These are phyloP conservation scores for Trametes polyzona DNA, from an alignment of 1,284 basidiomycete genomes.

Conservation along the genomic window DNA sequence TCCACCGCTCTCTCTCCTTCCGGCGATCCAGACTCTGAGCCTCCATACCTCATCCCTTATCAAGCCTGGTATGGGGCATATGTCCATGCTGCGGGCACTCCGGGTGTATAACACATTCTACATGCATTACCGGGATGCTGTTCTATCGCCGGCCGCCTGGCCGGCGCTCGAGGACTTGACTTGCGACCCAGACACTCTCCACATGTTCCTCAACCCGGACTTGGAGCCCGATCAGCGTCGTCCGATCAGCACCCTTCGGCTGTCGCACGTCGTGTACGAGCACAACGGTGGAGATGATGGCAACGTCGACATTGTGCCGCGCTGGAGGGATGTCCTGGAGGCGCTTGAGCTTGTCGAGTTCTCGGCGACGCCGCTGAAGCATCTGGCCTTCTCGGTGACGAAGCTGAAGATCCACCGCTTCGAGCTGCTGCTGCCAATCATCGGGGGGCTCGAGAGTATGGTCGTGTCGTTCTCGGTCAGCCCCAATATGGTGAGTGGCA, in stretches of 20 bases:
- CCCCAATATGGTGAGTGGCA: too few relatives aligned
- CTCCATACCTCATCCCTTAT: not conserved
- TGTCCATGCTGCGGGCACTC: not conserved
- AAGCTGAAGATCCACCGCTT: not conserved
- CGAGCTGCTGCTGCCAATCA: not conserved
- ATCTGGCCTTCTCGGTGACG: not conserved
- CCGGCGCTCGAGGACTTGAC: conserved; percentile 2
- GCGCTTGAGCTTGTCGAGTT: not conserved
- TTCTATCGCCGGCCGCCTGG: not conserved
- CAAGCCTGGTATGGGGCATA: not conserved
- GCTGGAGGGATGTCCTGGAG: not conserved
- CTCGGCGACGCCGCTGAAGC: conserved; percentile 2
- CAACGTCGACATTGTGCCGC: not conserved
- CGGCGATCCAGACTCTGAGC: not conserved
- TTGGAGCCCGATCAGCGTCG: not conserved
- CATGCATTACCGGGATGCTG: not conserved
- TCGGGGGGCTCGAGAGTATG: too few relatives aligned
- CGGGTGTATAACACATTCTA: not conserved
- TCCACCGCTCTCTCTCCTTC: not conserved
- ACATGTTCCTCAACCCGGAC: conserved; percentile 1
- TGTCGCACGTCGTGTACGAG: not conserved
- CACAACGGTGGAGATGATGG: not conserved
- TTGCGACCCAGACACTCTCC: not conserved
- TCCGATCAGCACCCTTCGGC: conserved; percentile 1
- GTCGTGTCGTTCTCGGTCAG: too few relatives aligned